These are phyloP conservation scores for Clonostachys sp. DNA, from an alignment of 2,329 filamentous ascomycete genomes.

Conservation along the genomic window DNA sequence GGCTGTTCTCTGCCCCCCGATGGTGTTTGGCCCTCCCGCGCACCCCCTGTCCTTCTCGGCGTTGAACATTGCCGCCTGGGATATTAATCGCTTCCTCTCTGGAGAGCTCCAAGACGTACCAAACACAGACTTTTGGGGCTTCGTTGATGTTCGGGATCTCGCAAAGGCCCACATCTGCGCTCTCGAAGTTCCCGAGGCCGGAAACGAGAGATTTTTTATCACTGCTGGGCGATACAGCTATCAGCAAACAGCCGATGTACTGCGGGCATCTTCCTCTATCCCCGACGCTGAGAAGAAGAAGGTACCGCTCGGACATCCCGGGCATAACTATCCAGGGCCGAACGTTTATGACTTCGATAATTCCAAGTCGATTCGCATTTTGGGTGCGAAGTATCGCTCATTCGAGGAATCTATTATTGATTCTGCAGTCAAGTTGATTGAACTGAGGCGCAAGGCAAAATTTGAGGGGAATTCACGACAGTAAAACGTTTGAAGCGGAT, in stretches of 20 bases:
- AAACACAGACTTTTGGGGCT: neutral
- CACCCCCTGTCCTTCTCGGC: too few relatives aligned
- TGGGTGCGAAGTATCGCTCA: conserved; percentile 44
- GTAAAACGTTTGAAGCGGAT: too few relatives aligned
- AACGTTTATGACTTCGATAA: conserved; percentile 44
- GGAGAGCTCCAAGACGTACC: neutral
- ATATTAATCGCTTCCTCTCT: neutral
- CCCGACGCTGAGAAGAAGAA: conserved; percentile 5
- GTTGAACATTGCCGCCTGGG: too few relatives aligned
- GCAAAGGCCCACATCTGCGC: conserved; percentile 54
- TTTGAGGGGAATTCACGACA: too few relatives aligned
- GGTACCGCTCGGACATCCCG: conserved; percentile 24
- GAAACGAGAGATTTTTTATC: conserved; percentile 59
- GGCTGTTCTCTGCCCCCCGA: too few relatives aligned
- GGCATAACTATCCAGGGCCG: too few relatives aligned
- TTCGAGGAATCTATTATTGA: conserved; percentile 29
- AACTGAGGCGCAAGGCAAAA: too few relatives aligned
- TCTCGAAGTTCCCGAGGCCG: conserved; percentile 53
- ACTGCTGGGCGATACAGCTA: conserved; percentile 27
- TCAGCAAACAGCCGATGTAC: conserved; percentile 27
- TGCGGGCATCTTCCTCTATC: conserved; percentile 4
- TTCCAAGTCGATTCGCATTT: conserved; percentile 36
- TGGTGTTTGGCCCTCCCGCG: too few relatives aligned
- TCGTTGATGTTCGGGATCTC: conserved; percentile 55
- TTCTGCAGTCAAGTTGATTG: neutral